phyloP scores from a whole-genome alignment of 805 yeast genomes.

The Teunomyces panamensis region DNA sequence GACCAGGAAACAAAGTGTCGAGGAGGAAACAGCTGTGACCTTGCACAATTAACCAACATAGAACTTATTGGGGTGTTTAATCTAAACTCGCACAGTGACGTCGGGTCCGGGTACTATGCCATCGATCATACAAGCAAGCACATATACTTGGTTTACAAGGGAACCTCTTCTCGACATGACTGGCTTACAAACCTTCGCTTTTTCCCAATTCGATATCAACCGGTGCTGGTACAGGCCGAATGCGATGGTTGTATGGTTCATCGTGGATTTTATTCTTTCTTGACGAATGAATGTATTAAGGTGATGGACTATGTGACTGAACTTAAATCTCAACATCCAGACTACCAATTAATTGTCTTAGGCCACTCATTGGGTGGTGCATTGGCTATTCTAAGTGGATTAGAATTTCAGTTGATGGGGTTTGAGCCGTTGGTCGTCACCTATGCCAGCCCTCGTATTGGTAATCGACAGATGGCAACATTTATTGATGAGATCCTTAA shows the following conservation, averaged over 20 bases:
- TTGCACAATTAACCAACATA: slow-evolving; percentile 19
- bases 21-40: slow-evolving; percentile 20
- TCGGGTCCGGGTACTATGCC: slow-evolving; percentile 55
- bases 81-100: slow-evolving; percentile 41
- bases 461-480: slow-evolving; percentile 47
- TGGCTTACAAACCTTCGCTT: slow-evolving; percentile 59
- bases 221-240: slow-evolving; percentile 29
- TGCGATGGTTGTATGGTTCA: slow-evolving; percentile 62
- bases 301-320: slow-evolving; percentile 35
- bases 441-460: slow-evolving; percentile 65
- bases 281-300: slow-evolving; percentile 37
- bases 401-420: slow-evolving; percentile 57
- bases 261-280: slow-evolving; percentile 56
- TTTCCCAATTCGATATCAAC: slow-evolving; percentile 45
- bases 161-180: slow-evolving; percentile 59
- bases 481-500: slow-evolving; percentile 53
- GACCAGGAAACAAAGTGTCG: slow-evolving; percentile 21
- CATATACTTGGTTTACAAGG: slow-evolving; percentile 57
- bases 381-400: slow-evolving; percentile 57
- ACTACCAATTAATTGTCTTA: slow-evolving; percentile 49
- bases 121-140: slow-evolving; percentile 43
- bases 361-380: slow-evolving; percentile 86
- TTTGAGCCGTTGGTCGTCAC: slow-evolving; percentile 53
- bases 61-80: slow-evolving; percentile 38
- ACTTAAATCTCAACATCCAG: slow-evolving; percentile 37